Evolutionary conservation across 495 filamentous ascomycete species (phyloP), one percentile per base, ranked within the genome.

Genomic region (Sordaria brevicollis): DNA sequence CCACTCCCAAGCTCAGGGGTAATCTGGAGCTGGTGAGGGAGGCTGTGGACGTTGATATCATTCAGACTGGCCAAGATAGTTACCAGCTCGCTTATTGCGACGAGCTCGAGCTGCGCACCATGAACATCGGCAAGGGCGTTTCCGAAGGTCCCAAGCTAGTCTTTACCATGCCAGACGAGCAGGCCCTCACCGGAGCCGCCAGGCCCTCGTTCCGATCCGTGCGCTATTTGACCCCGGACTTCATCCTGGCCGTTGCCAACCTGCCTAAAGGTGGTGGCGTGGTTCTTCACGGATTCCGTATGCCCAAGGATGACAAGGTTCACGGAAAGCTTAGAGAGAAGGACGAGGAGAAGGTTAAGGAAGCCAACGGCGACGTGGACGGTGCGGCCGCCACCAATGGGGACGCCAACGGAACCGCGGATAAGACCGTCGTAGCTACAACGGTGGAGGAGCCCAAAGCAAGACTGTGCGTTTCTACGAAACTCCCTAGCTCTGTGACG

Each of bases 21-120:
- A 86, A 88, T 57, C 86, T 97, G 62, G 82, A 87, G n/a, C 82
- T 90, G 37, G 79, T 78, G 9, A 84, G 89, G 74, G 93, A 97
- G 81, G 92, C 90, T 29, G 90, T 88, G 77, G 95, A 97, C 81
- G 73, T 96, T 65, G 93, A 96, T 77, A 86, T 96, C 36, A 81
- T 87, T 25, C 87, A 88, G 71, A 84, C 82, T 15, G 83, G 82
- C 35, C 79, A 83, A 25, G 86, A 86, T 29, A 85, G 84, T 39
- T 93, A 91, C 77, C 83, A 88, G 35, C 81, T 93, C 66, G 90
- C 89, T 5, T 97, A 95, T 79, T 96, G 92, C 74, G 91, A 92
- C 68, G 89, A 90, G 67, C 82, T 89, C 75, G 89, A 95, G 70
- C 85, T 99, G 41, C 91, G 81, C 77, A 76, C 86, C 31, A 75